A percentile compares a stretch with the other conserved stretches of the same genome.
These are phyloP conservation scores for Punctularia strigosozonata DNA, from an alignment of 768 basidiomycete species.

Conservation along the genomic window DNA sequence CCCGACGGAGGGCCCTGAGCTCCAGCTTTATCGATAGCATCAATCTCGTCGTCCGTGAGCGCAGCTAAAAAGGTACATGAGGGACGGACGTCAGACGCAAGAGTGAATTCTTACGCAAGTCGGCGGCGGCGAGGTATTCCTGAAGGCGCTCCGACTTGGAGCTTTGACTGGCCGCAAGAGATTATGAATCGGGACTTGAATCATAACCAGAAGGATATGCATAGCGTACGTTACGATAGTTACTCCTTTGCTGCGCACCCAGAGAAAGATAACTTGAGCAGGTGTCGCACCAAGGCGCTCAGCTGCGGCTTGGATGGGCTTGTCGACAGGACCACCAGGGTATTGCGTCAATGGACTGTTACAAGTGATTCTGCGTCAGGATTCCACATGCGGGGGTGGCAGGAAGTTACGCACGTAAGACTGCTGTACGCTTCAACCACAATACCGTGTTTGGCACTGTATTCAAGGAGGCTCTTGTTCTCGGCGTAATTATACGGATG, in stretches of 20 bases:
- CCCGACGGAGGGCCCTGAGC: conserved; percentile 39
- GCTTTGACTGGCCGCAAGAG: conserved; percentile 39
- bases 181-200: not conserved
- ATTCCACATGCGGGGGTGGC: no score
- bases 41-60: conserved; percentile 45
- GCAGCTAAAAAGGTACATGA: conserved; percentile 22
- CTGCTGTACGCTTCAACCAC: conserved; percentile 48
- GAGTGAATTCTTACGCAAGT: conserved; percentile 30
- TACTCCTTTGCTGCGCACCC: conserved; percentile 47
- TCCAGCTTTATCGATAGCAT: conserved; percentile 53
- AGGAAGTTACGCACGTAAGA: conserved; percentile 27
- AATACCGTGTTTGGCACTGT: conserved; percentile 37
- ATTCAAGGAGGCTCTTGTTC: conserved; percentile 35
- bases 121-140: conserved; percentile 56
- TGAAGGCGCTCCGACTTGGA: conserved; percentile 46
- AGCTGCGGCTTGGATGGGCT: conserved; percentile 32
- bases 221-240: conserved; percentile 41
- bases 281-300: conserved; percentile 33
- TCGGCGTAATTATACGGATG: conserved; percentile 57
- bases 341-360: conserved; percentile 36
- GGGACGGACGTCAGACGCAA: not conserved
- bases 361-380: not conserved
- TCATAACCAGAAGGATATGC: conserved; percentile 4
- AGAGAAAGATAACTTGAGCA: conserved; percentile 51
- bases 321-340: conserved; percentile 49